phyloP scores from a whole-genome alignment of 2,329 filamentous ascomycete species.

The Xylariaceae sp. region DNA sequence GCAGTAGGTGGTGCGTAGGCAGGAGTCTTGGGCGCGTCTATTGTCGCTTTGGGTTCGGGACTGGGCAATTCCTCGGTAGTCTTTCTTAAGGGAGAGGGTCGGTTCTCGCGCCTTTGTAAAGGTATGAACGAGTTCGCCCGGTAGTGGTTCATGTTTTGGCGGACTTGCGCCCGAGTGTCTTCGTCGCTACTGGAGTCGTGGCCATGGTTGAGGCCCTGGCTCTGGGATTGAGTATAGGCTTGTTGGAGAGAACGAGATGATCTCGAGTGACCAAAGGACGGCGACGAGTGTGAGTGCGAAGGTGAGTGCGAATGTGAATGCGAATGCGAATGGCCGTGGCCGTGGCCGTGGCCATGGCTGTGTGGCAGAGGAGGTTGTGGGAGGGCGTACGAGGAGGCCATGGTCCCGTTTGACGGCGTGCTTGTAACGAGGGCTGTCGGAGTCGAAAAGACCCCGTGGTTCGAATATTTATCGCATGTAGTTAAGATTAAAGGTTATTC shows the following conservation, averaged over 20 bases:
- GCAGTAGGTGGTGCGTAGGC: conserved; percentile 14
- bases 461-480: not conserved
- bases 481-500: not conserved
- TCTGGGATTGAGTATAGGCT: conserved; percentile 34
- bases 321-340: conserved; percentile 40
- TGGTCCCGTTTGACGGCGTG: conserved; percentile 30
- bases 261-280: conserved; percentile 45
- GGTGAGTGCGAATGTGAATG: conserved; percentile 42
- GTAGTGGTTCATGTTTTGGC: conserved; percentile 37
- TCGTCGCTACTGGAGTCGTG: conserved; percentile 39
- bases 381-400: conserved; percentile 57
- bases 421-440: not conserved
- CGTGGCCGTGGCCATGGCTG: conserved; percentile 43
- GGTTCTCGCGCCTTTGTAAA: conserved; percentile 38
- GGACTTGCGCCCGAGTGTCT: conserved; percentile 24
- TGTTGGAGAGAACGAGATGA: conserved; percentile 39
- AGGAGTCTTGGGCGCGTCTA: conserved; percentile 19
- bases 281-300: conserved; percentile 42
- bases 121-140: conserved; percentile 40
- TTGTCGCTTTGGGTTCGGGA: conserved; percentile 22
- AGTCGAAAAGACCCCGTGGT: conserved; percentile 8
- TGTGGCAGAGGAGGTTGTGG: conserved; percentile 55
- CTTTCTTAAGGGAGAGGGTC: conserved; percentile 38
- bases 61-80: conserved; percentile 30
- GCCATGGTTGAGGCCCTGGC: conserved; percentile 37